Evolutionary conservation across 1,139 yeast species (phyloP).

Genomic region (Pneumocystis carinii): DNA sequence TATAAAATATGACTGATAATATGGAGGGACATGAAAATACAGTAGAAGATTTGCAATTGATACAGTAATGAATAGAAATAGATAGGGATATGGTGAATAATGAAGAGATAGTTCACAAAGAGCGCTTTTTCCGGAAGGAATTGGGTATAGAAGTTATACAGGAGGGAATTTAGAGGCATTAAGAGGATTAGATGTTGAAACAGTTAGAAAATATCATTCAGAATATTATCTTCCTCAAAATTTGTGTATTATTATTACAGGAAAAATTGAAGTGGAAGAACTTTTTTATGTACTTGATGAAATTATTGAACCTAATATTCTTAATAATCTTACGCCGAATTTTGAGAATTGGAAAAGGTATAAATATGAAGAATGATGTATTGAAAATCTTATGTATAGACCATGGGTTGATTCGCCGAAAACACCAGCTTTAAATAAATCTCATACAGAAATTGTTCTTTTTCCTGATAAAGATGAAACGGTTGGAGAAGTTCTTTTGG

Average conservation of each 20-base stretch:
- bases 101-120: constrained; percentile 10
- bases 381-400: constrained; percentile 30
- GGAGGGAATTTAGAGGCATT: constrained; percentile 78
- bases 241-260: constrained; percentile 66
- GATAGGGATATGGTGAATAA: not conserved
- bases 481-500: constrained; percentile 56
- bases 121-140: constrained; percentile 47
- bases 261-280: constrained; percentile 56
- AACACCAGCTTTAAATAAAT: constrained; percentile 28
- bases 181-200: constrained; percentile 54
- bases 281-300: constrained; percentile 52
- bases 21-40: not conserved
- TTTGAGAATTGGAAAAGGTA: not conserved
- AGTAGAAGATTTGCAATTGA: not conserved
- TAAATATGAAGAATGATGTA: constrained; percentile 12
- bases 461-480: constrained; percentile 87
- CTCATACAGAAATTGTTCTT: constrained; percentile 38
- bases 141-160: constrained; percentile 79
- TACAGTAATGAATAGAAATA: not conserved
- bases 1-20: constrained; percentile 38
- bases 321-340: not conserved
- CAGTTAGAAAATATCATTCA: constrained; percentile 62
- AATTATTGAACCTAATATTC: constrained; percentile 27
- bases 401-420: constrained; percentile 71
- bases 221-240: constrained; percentile 69